Percentiles rank a stretch among this genome's conserved stretches.
These are phyloP conservation scores for Sphaerulina populicola DNA, from an alignment of 2,329 filamentous ascomycete genomes.

Conservation along the genomic window DNA sequence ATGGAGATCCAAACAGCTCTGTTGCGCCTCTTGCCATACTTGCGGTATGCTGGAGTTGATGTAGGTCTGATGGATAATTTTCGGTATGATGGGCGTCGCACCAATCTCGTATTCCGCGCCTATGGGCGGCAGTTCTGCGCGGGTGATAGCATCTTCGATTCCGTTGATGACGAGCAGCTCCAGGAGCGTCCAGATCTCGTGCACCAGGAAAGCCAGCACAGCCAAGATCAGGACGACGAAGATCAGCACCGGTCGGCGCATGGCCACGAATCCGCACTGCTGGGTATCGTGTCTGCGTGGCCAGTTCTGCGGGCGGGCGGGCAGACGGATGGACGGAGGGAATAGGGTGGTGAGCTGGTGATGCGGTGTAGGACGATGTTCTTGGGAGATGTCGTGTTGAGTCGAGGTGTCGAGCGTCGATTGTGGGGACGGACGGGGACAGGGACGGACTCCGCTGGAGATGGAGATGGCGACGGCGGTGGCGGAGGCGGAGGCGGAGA, in stretches of 20 bases:
- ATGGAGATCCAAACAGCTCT: conserved; percentile 59
- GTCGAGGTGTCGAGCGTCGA: too few relatives aligned
- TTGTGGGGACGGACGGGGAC: too few relatives aligned
- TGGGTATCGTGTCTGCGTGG: neutral
- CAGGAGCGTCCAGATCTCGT: conserved; percentile 62
- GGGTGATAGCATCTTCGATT: conserved; percentile 56
- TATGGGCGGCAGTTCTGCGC: conserved; percentile 57
- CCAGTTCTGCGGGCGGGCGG: neutral
- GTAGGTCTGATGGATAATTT: conserved; percentile 72
- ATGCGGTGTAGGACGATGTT: too few relatives aligned
- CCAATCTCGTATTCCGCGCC: conserved; percentile 43
- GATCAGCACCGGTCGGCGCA: conserved; percentile 54
- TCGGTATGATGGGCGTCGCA: conserved; percentile 57
- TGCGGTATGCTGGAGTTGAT: conserved; percentile 60
- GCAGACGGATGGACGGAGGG: too few relatives aligned
- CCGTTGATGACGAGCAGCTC: conserved; percentile 62
- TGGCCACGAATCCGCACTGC: conserved; percentile 32
- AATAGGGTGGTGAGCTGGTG: too few relatives aligned
- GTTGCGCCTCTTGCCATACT: conserved; percentile 57
- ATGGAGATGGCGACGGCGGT: too few relatives aligned
- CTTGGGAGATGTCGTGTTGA: too few relatives aligned
- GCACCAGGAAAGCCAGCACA: conserved; percentile 56
- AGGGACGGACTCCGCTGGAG: too few relatives aligned
- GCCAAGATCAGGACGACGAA: conserved; percentile 58
- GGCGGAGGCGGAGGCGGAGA: too few relatives aligned